phyloP scores from a whole-genome alignment of 169 alveolate species.

The Eimeria tenella region DNA sequence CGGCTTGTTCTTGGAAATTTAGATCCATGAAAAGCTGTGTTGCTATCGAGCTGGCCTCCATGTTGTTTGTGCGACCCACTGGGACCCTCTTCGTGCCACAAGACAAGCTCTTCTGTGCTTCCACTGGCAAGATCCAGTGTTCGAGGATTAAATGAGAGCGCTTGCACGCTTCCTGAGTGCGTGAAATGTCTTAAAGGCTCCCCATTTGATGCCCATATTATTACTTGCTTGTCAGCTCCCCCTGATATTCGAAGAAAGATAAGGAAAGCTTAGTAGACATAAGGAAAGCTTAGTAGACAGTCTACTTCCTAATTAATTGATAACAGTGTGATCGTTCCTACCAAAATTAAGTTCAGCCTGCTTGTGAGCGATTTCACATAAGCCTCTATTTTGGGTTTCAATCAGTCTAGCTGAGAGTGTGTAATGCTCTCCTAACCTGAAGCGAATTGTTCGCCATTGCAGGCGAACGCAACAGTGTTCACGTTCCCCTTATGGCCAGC shows the following conservation, averaged over 20 bases:
- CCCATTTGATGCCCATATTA: constrained; percentile 85
- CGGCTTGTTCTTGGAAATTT: background rate
- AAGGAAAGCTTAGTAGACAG: too few relatives aligned
- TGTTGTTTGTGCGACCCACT: constrained; percentile 4
- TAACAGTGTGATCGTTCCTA: too few relatives aligned
- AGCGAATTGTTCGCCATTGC: constrained; percentile 92
- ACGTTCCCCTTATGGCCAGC: constrained; percentile 87
- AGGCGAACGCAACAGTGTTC: constrained; percentile 90
- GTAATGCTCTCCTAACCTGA: constrained; percentile 86
- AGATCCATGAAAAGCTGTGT: background rate
- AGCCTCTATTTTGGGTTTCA: background rate
- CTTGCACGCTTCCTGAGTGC: constrained; percentile 86
- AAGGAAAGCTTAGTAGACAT: too few relatives aligned
- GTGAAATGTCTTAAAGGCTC: constrained; percentile 87
- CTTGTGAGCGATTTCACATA: background rate
- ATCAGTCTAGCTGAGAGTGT: background rate
- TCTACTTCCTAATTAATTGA: too few relatives aligned
- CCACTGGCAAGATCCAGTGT: constrained; percentile 87
- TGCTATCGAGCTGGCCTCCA: background rate
- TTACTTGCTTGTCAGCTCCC: constrained; percentile 88
- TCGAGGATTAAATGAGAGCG: constrained; percentile 90
- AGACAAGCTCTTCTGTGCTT: constrained; percentile 86
- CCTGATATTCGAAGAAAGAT: constrained; percentile 6
- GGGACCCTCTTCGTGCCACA: constrained; percentile 88
- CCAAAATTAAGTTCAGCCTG: too few relatives aligned